Percentiles rank a stretch among this genome's conserved stretches.
phyloP scores from a whole-genome alignment of 1,284 basidiomycete species.

The Schizopora paradoxa region DNA sequence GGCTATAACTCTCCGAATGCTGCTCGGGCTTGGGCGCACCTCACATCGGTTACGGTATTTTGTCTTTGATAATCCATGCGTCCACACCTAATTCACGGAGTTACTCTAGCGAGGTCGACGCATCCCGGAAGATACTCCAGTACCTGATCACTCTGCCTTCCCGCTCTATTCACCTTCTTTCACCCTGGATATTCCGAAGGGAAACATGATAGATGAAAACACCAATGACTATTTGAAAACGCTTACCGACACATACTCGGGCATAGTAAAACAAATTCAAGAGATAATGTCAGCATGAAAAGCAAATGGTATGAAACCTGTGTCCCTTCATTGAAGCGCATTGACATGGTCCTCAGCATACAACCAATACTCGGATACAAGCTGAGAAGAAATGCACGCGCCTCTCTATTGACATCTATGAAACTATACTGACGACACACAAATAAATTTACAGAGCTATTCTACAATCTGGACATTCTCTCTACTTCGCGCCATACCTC shows the following conservation, averaged over 20 bases:
- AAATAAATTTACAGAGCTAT: no score
- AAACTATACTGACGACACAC: no score
- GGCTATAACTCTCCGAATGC: constrained; percentile 81
- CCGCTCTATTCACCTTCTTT: constrained; percentile 75
- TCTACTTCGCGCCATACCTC: no score
- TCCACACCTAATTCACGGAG: neutral
- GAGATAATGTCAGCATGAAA: no score
- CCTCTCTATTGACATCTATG: no score
- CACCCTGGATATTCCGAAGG: constrained; percentile 66
- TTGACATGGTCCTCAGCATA: no score
- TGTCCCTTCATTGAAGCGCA: no score
- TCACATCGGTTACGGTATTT: constrained; percentile 71
- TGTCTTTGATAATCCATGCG: constrained; percentile 1
- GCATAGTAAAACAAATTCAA: constrained; percentile 10
- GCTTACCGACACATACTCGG: constrained; percentile 29
- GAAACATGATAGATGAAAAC: constrained; percentile 72
- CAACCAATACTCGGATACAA: no score
- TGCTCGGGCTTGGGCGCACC: constrained; percentile 78
- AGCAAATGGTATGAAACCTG: no score
- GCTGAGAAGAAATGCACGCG: no score
- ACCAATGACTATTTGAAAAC: constrained; percentile 44
- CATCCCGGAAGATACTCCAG: constrained; percentile 51
- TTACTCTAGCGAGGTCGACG: constrained; percentile 43
- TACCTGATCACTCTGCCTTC: constrained; percentile 70
- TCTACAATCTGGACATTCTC: no score